A percentile compares a stretch with the other conserved stretches of the same genome.
phyloP scores from a whole-genome alignment of 768 basidiomycete genomes.

The Leccinum arenicola region DNA sequence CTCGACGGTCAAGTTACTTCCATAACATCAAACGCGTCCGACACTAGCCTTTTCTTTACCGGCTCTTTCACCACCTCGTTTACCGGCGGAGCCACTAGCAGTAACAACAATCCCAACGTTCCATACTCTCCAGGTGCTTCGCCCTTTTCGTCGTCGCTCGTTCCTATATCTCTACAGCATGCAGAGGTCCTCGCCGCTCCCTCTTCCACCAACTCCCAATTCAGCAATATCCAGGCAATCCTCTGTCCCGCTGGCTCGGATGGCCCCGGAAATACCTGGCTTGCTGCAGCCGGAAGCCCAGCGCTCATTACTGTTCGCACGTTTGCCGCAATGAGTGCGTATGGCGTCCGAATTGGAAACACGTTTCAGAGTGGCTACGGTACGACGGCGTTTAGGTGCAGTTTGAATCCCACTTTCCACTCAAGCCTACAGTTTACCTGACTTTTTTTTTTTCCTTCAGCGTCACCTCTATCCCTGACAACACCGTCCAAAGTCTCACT shows the following conservation, averaged over 20 bases:
- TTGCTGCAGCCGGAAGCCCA: constrained; percentile 65
- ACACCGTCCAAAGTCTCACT: constrained; percentile 69
- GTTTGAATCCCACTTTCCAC: neutral
- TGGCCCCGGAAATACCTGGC: constrained; percentile 82
- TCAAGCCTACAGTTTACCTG: neutral
- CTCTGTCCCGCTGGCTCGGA: constrained; percentile 86
- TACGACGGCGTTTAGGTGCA: constrained; percentile 84
- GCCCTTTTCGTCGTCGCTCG: constrained; percentile 86
- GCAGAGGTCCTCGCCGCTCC: constrained; percentile 61
- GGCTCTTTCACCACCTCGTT: constrained; percentile 86
- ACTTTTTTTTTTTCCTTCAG: constrained; percentile 39
- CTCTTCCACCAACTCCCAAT: constrained; percentile 56
- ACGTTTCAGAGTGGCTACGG: constrained; percentile 79
- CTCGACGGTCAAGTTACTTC: constrained; percentile 68
- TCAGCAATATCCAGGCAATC: constrained; percentile 62
- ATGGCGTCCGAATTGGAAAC: constrained; percentile 87
- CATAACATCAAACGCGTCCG: constrained; percentile 72
- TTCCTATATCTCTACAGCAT: constrained; percentile 67
- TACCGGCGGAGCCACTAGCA: constrained; percentile 46
- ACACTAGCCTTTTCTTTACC: constrained; percentile 76
- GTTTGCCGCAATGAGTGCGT: constrained; percentile 70
- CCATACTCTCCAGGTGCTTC: constrained; percentile 80
- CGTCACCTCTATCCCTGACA: constrained; percentile 86
- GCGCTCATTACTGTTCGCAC: constrained; percentile 76
- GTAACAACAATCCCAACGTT: constrained; percentile 80